Conservation (phyloP, 805 yeast species). For the Suhomyces sp. region DNA sequence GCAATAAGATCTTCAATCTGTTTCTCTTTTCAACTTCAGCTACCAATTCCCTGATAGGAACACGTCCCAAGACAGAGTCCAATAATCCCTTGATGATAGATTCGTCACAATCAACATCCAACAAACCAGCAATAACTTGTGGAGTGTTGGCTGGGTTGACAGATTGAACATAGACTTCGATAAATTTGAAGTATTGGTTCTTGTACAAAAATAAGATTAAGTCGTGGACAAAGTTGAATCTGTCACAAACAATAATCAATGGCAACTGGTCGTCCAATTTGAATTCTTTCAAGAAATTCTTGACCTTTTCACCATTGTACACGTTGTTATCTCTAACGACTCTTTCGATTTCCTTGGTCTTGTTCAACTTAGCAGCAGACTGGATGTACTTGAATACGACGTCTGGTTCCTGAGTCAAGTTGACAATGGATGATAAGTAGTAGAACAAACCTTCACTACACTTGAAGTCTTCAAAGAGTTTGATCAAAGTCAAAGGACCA, state of each 20-base stretch:
- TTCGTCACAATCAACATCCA: constrained; percentile 98
- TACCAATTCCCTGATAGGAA: constrained; percentile 85
- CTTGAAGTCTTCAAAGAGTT: constrained; percentile 89
- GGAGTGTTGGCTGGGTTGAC: constrained; percentile 96
- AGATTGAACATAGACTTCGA: constrained; percentile 96
- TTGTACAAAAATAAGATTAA: constrained; percentile 90
- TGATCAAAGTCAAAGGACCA: constrained; percentile 81
- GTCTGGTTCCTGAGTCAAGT: constrained; percentile 88
- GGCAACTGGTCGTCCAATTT: constrained; percentile 94
- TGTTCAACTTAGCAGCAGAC: constrained; percentile 87
- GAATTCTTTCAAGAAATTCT: constrained; percentile 93
- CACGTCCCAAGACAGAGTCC: constrained; percentile 87
- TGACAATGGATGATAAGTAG: constrained; percentile 89
- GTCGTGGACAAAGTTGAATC: constrained; percentile 88
- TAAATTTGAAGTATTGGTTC: constrained; percentile 92
- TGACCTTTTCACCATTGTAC: constrained; percentile 95
- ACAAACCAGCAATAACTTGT: constrained; percentile 91
- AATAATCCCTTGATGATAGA: constrained; percentile 74
- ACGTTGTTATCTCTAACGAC: constrained; percentile 91
- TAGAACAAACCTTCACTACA: constrained; percentile 92
- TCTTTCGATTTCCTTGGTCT: constrained; percentile 91
- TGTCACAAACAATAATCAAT: constrained; percentile 92
- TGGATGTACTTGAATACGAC: constrained; percentile 95
- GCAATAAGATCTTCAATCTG: constrained; percentile 84
- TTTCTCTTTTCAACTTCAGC: constrained; percentile 96